Conservation (phyloP, 2,329 filamentous ascomycete species). For the Xylaria sp. region DNA sequence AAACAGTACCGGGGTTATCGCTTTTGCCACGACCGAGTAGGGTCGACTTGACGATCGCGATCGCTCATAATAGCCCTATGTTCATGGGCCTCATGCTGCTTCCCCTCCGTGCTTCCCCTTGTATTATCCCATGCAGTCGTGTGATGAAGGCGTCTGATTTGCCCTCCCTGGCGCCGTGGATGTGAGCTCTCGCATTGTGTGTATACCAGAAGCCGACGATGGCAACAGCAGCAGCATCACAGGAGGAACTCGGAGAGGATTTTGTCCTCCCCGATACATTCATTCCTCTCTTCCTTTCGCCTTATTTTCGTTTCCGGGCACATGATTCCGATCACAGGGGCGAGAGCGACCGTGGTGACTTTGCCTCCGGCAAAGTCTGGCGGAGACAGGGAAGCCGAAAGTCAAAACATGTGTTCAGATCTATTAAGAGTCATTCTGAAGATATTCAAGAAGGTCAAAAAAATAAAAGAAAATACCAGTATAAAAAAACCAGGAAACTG, state of each 20-base stretch:
- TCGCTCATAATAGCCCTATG: conserved; percentile 2
- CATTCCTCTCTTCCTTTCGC: neutral
- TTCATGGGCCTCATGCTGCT: conserved; percentile 18
- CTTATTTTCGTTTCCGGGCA: too few species aligned
- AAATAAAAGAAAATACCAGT: too few species aligned
- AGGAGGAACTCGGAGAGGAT: neutral
- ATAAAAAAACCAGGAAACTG: too few species aligned
- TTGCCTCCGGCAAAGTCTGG: too few species aligned
- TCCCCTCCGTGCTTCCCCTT: conserved; percentile 5
- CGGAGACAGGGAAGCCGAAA: too few species aligned
- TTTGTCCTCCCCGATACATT: neutral
- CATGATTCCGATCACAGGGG: too few species aligned
- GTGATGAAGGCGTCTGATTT: conserved; percentile 9
- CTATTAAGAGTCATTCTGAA: too few species aligned
- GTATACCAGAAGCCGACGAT: conserved; percentile 5
- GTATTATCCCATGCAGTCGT: conserved; percentile 6
- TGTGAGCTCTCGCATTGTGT: conserved; percentile 16
- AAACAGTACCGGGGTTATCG: conserved; percentile 16
- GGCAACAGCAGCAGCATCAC: neutral
- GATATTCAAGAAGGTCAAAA: too few species aligned
- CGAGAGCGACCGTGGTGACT: too few species aligned
- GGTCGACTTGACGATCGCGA: neutral
- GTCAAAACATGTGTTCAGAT: too few species aligned
- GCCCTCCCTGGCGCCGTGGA: neutral
- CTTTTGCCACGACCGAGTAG: neutral